Evolutionary conservation across 805 yeast species (phyloP), one percentile per base, ranked within the genome.

Genomic region (Candida chauliodis): DNA sequence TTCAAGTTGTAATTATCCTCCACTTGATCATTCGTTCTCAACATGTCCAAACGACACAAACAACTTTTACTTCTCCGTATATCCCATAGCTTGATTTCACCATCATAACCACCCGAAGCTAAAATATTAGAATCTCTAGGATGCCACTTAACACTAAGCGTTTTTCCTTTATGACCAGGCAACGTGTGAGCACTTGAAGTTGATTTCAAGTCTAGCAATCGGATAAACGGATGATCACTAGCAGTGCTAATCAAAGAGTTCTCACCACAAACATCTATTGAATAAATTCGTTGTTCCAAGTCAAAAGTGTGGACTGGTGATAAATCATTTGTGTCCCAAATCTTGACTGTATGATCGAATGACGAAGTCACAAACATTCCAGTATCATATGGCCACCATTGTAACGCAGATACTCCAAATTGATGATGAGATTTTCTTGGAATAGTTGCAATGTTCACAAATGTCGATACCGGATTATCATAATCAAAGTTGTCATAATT

Each of bases 361-460:
- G 96, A 86, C 1, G 88, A 78, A 2, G 88, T 75, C 14, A 88
- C 70, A 62, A 88, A 89, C 80, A 90, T 71, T 1, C 96, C 96
- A 23, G 81, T 78, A 58, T 90, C 97, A 31, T 66, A 64, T 0
- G 93, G 89, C 91, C 96, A 91, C 97, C 97, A 90, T 49, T 73
- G 68, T 1, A 86, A 66, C 11, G 76, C 61, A 0, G 95, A 84
- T 0, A 90, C 69, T 0, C 96, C 95, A 55, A 71, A 87, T 14
- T 63, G 56, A 53, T 90, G 97, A 11, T 57, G 68, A 5, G 67
- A 36, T 36, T 57, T 61, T 16, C 67, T 50, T 0, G 72, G 71
- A 3, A 68, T 47, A 4, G 67, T 52, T 4, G 66, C 72, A 4
- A 67, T 23, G 13, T 45, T 44, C 4, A 43, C 14, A 23, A 42